Base-by-base conservation (phyloP, 805 yeast genomes). In the Blastobotrys terrestris region DNA sequence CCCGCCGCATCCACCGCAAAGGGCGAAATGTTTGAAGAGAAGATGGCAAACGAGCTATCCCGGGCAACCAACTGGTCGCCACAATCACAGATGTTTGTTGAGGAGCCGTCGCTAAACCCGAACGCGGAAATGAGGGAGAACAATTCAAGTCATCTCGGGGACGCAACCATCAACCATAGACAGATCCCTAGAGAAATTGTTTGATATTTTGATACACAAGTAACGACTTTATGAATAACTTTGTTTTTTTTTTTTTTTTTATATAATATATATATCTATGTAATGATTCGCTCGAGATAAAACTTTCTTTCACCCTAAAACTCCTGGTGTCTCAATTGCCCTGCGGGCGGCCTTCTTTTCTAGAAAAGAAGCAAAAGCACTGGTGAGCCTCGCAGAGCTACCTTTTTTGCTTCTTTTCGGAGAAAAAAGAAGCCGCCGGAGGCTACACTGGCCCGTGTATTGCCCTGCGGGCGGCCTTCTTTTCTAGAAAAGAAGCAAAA, bases 1-100 rank as follows among this genome's bases (percentile, higher is more conserved):
- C 84, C 89, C 0, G 83, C 86, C 18, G 78, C 83, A 4, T 70
- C 72, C 55, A 67, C 63, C 20, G 18, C 42, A 15, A 61, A 61
- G 55, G 70, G 69, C 26, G 60, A 56, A 39, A 42, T 56, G 44
- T 46, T 60, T 4, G 59, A 55, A 20, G 51, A 52, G 44, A 50
- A 50, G 16, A 3, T 42, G 31, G 43, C 26, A n/a, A 16, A n/a
- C 13, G 39, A 43, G 18, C 11, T 45, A 14, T 7, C 15, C 15
- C 39, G 40, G 5, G 39, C 19, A 19, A 7, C 48, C 14, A 18
- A 20, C 13, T 47, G 50, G 44, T 47, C 49, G 20, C 31, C 31
- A 15, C 46, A 16, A 8, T 44, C 40, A 5, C 18, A 15, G 20
- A 40, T 40, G 20, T 15, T 15, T 15, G 18, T 13, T 6, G 44